Evolutionary conservation across 805 yeast species (phyloP).

Genomic region (Metschnikowia cerradonensis): DNA sequence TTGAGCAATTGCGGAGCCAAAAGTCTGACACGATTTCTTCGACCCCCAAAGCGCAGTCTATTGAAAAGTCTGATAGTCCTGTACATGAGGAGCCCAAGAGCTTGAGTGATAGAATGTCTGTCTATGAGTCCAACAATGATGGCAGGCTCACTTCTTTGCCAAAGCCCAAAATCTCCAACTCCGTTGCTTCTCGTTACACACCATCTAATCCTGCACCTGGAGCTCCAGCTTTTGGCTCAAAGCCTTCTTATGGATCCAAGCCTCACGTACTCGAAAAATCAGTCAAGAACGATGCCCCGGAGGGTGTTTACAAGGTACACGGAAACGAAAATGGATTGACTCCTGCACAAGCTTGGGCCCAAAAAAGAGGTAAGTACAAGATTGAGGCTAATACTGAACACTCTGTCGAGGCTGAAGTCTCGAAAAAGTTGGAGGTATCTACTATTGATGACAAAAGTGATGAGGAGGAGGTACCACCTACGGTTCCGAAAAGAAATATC

Average conservation of each 20-base stretch:
- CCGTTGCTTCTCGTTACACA: slow-evolving; percentile 48
- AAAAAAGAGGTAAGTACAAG: slow-evolving; percentile 67
- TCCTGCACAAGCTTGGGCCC: slow-evolving; percentile 96
- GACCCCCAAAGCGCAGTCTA: slow-evolving; percentile 25
- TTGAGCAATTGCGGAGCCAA: slow-evolving; percentile 49
- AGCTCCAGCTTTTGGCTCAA: slow-evolving; percentile 14
- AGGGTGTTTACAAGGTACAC: slow-evolving; percentile 15
- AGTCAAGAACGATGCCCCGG: slow-evolving; percentile 24
- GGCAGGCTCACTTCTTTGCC: slow-evolving; percentile 61
- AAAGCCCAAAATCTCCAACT: slow-evolving; percentile 51
- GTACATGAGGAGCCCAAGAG: slow-evolving; percentile 40
- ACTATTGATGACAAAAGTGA: slow-evolving; percentile 4
- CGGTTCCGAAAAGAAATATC: not conserved
- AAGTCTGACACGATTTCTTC: slow-evolving; percentile 45
- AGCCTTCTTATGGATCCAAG: slow-evolving; percentile 15
- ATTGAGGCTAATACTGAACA: slow-evolving; percentile 29
- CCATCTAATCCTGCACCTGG: slow-evolving; percentile 20
- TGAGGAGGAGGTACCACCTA: slow-evolving; percentile 8
- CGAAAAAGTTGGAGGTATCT: not conserved
- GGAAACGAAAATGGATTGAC: slow-evolving; percentile 76
- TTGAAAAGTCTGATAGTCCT: slow-evolving; percentile 6
- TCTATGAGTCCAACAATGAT: slow-evolving; percentile 37
- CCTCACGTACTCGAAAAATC: slow-evolving; percentile 14
- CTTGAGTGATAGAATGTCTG: slow-evolving; percentile 40
- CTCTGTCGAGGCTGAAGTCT: slow-evolving; percentile 11